phyloP scores from a whole-genome alignment of 116 monocot species.

The Cymodocea nodosa region DNA sequence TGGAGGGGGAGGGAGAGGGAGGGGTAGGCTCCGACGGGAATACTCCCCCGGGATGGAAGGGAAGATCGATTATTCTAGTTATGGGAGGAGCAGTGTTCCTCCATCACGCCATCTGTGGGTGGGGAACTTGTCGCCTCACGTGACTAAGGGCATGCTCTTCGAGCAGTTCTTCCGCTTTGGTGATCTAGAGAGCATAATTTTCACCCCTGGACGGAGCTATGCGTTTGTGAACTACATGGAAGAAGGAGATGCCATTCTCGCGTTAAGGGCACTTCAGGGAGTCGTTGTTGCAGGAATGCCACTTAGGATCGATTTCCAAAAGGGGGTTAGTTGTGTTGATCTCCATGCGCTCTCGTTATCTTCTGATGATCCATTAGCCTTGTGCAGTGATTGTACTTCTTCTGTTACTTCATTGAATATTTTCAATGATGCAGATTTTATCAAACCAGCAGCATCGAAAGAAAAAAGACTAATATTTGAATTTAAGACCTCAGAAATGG shows the following conservation, averaged over 20 bases:
- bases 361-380: not conserved
- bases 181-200: slow-evolving; percentile 52
- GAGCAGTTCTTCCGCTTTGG: slow-evolving; percentile 77
- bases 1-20: slow-evolving; percentile 14
- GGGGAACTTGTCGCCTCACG: slow-evolving; percentile 48
- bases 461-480: not conserved
- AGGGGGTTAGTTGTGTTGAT: slow-evolving; percentile 92
- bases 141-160: slow-evolving; percentile 28
- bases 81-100: slow-evolving; percentile 34
- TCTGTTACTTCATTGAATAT: slow-evolving; percentile 5
- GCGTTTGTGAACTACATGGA: slow-evolving; percentile 72
- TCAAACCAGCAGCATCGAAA: not conserved
- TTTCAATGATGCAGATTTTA: not conserved
- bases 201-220: slow-evolving; percentile 57
- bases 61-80: slow-evolving; percentile 9
- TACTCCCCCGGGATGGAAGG: slow-evolving; percentile 31
- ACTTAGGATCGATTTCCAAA: slow-evolving; percentile 91
- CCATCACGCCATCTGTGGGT: slow-evolving; percentile 90
- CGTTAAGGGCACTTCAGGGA: slow-evolving; percentile 60
- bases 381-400: slow-evolving; percentile 3
- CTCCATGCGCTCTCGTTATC: slow-evolving; percentile 12
- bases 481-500: not conserved
- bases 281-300: slow-evolving; percentile 43
- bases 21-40: slow-evolving; percentile 18
- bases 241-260: slow-evolving; percentile 60